Conservation (phyloP, 805 yeast species). For the Saturnispora quitensis region DNA sequence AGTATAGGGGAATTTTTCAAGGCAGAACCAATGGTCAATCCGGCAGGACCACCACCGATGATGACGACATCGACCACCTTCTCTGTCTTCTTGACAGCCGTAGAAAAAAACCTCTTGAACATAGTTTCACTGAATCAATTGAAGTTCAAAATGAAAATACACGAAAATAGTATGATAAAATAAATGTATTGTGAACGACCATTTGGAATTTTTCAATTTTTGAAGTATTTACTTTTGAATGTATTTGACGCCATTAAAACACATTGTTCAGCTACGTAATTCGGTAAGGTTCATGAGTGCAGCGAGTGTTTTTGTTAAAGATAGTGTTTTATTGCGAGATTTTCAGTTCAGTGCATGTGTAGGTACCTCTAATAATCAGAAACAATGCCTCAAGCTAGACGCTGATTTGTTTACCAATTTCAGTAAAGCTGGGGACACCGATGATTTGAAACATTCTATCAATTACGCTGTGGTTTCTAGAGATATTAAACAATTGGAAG, state of each 20-base stretch:
- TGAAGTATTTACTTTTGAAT: neutral
- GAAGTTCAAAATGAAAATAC: neutral
- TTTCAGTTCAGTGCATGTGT: conserved; percentile 25
- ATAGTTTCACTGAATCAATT: conserved; percentile 2
- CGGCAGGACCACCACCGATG: conserved; percentile 98
- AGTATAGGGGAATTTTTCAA: conserved; percentile 61
- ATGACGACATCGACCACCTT: conserved; percentile 58
- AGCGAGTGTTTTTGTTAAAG: conserved; percentile 2
- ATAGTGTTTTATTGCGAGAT: conserved; percentile 42
- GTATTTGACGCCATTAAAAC: neutral
- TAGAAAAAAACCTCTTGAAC: conserved; percentile 23
- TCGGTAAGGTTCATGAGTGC: neutral
- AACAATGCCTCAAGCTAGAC: conserved; percentile 24
- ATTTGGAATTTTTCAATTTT: neutral
- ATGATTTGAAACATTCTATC: conserved; percentile 72
- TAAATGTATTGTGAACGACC: neutral
- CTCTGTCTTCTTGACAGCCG: conserved; percentile 13
- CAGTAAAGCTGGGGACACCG: conserved; percentile 63
- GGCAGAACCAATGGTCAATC: conserved; percentile 77
- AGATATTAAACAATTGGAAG: conserved; percentile 44
- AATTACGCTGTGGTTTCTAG: conserved; percentile 83
- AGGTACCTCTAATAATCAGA: conserved; percentile 1
- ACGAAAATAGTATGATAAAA: neutral
- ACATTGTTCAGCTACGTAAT: neutral
- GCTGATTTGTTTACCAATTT: conserved; percentile 59